Conservation (phyloP, 257 asterid genomes). For the Paulownia fortunei region DNA sequence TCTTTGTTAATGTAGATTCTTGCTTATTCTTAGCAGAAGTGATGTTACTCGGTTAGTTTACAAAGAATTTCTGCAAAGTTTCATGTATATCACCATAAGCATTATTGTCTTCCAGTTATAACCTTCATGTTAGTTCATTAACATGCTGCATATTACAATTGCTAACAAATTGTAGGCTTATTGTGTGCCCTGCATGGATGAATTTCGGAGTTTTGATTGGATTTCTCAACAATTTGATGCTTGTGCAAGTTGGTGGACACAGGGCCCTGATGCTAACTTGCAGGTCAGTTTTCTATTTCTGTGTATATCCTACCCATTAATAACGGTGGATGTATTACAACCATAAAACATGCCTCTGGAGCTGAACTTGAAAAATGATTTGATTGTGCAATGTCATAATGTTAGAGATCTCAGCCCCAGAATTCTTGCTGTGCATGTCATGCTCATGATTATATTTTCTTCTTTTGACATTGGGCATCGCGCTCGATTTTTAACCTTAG, state of each 20-base stretch:
- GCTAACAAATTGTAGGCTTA: conserved; percentile 31
- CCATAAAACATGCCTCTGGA: neutral
- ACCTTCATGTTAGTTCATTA: conserved; percentile 19
- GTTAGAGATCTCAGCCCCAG: conserved; percentile 1
- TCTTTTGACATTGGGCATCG: neutral
- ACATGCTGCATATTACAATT: conserved; percentile 6
- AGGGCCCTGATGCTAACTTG: conserved; percentile 88
- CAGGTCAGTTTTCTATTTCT: conserved; percentile 73
- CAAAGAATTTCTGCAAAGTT: conserved; percentile 1
- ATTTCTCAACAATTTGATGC: conserved; percentile 94
- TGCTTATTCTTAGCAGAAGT: conserved; percentile 11
- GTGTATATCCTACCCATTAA: neutral
- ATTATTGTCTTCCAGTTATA: conserved; percentile 17
- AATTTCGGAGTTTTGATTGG: conserved; percentile 50
- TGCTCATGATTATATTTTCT: conserved; percentile 4
- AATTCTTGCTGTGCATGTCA: neutral
- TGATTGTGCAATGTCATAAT: neutral
- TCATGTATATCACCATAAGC: neutral
- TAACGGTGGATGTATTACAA: neutral
- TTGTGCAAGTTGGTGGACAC: conserved; percentile 99
- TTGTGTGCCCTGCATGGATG: conserved; percentile 28
- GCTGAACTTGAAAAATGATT: neutral
- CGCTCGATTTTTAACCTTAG: neutral
- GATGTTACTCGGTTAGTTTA: neutral
- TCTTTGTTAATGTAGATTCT: neutral